Conservation (phyloP, 1,284 basidiomycete genomes). For the Apiotrichum sp. region DNA sequence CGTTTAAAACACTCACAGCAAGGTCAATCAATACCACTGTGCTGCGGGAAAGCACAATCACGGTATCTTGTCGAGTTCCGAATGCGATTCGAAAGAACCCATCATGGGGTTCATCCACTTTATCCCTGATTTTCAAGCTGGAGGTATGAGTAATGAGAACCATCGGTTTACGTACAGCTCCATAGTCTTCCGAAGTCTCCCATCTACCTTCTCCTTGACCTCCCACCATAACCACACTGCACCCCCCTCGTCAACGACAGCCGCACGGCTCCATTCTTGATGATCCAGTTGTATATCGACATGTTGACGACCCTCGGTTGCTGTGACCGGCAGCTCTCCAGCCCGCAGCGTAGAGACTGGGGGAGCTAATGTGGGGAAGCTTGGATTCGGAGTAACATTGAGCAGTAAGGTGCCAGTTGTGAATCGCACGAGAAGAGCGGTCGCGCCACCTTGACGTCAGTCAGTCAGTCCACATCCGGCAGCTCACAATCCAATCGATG, state of each 20-base stretch:
- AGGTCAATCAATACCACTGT: slow-evolving; percentile 24
- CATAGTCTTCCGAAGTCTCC: not conserved
- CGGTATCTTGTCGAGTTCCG: slow-evolving; percentile 25
- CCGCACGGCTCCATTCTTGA: slow-evolving; percentile 16
- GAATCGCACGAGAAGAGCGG: slow-evolving; percentile 20
- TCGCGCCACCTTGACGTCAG: slow-evolving; percentile 19
- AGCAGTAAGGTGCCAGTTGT: slow-evolving; percentile 15
- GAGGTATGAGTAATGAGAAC: no score
- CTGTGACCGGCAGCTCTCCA: slow-evolving; percentile 4
- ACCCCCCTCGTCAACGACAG: slow-evolving; percentile 36
- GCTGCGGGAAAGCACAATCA: slow-evolving; percentile 26
- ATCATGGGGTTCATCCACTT: slow-evolving; percentile 21
- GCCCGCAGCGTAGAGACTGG: slow-evolving; percentile 12
- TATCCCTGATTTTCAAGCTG: slow-evolving; percentile 10
- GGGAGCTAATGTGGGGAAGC: not conserved
- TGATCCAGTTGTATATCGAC: slow-evolving; percentile 34
- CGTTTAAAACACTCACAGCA: slow-evolving; percentile 12
- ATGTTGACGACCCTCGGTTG: slow-evolving; percentile 24
- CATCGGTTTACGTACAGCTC: slow-evolving; percentile 17
- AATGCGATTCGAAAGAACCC: slow-evolving; percentile 32
- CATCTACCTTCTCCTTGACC: slow-evolving; percentile 19
- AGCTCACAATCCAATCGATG: no score
- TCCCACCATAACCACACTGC: slow-evolving; percentile 39
- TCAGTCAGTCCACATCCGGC: no score
- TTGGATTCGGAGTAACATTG: slow-evolving; percentile 11